These are phyloP conservation scores for Boletellus ananiceps DNA, from an alignment of 768 basidiomycete species.

Conservation along the genomic window DNA sequence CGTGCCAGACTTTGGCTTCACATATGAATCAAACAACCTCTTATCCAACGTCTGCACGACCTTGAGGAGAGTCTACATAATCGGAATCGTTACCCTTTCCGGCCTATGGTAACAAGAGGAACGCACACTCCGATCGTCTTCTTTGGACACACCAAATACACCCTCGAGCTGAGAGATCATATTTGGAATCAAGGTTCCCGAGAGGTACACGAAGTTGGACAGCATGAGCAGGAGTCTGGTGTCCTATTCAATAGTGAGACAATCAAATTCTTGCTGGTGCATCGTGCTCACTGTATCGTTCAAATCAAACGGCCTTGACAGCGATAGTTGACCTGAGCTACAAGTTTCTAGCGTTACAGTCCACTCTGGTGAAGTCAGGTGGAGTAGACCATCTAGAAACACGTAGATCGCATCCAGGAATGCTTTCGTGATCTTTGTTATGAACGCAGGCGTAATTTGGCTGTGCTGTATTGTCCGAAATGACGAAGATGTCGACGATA, in stretches of 20 bases:
- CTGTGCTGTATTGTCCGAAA: constrained; percentile 56
- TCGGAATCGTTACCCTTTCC: neutral
- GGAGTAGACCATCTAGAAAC: constrained; percentile 81
- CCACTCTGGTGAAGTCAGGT: constrained; percentile 70
- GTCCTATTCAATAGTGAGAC: constrained; percentile 49
- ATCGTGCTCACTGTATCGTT: constrained; percentile 50
- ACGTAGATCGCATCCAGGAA: constrained; percentile 85
- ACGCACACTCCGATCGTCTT: constrained; percentile 66
- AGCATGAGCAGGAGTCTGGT: constrained; percentile 82
- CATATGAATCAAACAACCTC: constrained; percentile 83
- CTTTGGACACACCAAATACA: constrained; percentile 65
- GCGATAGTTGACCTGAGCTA: constrained; percentile 15
- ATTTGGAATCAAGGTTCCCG: constrained; percentile 62
- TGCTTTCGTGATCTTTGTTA: constrained; percentile 71
- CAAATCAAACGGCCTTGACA: constrained; percentile 45
- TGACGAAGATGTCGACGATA: constrained; percentile 42
- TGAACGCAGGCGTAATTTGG: constrained; percentile 57
- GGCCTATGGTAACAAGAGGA: neutral
- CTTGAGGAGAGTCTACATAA: constrained; percentile 59
- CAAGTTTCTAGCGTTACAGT: constrained; percentile 26
- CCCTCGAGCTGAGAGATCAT: constrained; percentile 79
- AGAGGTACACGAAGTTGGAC: constrained; percentile 81
- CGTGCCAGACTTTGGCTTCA: constrained; percentile 72
- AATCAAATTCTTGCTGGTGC: neutral
- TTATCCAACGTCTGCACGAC: constrained; percentile 83